Evolutionary conservation across 2,329 filamentous ascomycete species (phyloP).

Genomic region (Beauveria brongniartii): DNA sequence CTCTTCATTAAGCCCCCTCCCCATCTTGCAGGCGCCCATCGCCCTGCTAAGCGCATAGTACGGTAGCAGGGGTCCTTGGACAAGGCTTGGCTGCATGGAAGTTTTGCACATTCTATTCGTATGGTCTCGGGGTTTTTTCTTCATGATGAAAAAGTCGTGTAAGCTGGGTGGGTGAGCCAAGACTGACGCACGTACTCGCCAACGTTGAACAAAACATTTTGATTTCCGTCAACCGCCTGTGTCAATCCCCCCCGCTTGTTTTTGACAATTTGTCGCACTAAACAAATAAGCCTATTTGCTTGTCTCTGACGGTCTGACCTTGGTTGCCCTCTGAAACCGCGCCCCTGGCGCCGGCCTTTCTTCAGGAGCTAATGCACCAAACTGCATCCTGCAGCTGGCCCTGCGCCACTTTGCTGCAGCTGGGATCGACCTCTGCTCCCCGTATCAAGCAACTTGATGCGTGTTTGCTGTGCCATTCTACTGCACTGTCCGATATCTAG

Average conservation of each 20-base stretch:
- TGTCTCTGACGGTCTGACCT: neutral
- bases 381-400: neutral
- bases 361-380: neutral
- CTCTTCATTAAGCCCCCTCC: neutral
- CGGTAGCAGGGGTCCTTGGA: neutral
- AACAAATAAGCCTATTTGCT: neutral
- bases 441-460: constrained; percentile 6
- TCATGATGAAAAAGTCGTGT: too few species aligned
- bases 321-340: neutral
- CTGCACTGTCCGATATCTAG: neutral
- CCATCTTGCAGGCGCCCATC: constrained; percentile 1
- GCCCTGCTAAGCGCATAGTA: neutral
- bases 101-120: too few species aligned
- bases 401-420: neutral
- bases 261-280: neutral
- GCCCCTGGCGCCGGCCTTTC: neutral
- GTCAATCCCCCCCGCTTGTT: neutral
- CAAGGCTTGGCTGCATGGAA: constrained; percentile 1
- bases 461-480: neutral
- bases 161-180: neutral
- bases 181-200: neutral
- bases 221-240: neutral
- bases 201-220: neutral
- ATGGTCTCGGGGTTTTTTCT: too few species aligned
- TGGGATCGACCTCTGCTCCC: constrained; percentile 1